Conservation (phyloP, 2,329 filamentous ascomycete species). For the Fusarium fracticaudum region DNA sequence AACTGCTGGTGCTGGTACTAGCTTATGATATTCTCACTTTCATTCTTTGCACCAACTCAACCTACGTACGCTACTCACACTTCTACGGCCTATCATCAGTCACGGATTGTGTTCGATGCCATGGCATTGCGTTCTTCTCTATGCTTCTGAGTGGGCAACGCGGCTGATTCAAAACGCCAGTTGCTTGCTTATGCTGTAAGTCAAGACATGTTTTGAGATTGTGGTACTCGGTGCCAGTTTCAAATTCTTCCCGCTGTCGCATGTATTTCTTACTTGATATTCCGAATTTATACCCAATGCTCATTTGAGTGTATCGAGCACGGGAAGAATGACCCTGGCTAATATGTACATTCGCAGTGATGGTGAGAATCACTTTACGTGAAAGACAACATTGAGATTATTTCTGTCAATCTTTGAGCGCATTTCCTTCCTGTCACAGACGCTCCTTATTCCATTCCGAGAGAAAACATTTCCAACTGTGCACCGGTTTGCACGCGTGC, state of each 20-base stretch:
- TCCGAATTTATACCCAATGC: not conserved
- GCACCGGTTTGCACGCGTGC: constrained; percentile 31
- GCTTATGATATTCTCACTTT: constrained; percentile 24
- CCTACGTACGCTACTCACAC: constrained; percentile 6
- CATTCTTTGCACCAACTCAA: constrained; percentile 1
- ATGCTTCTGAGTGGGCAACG: constrained; percentile 27
- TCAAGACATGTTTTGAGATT: constrained; percentile 21
- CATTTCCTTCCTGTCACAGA: constrained; percentile 1
- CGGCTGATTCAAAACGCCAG: constrained; percentile 25
- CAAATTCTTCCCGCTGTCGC: constrained; percentile 18
- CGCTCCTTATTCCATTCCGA: not conserved
- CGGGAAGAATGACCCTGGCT: not conserved
- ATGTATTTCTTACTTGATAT: not conserved
- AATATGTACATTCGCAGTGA: constrained; percentile 9
- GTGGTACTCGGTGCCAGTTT: constrained; percentile 13
- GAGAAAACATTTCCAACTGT: constrained; percentile 8
- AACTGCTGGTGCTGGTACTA: constrained; percentile 39
- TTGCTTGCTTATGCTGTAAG: constrained; percentile 34
- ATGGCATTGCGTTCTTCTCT: constrained; percentile 32
- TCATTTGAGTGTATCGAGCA: not conserved
- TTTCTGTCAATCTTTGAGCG: constrained; percentile 4
- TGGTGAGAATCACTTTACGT: not conserved
- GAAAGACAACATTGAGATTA: not conserved
- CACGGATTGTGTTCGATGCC: constrained; percentile 21
- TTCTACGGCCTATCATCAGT: constrained; percentile 9